A percentile compares a stretch with the other conserved stretches of the same genome.
Evolutionary conservation across 768 basidiomycete species (phyloP).

Genomic region (Boletus rubropictus): DNA sequence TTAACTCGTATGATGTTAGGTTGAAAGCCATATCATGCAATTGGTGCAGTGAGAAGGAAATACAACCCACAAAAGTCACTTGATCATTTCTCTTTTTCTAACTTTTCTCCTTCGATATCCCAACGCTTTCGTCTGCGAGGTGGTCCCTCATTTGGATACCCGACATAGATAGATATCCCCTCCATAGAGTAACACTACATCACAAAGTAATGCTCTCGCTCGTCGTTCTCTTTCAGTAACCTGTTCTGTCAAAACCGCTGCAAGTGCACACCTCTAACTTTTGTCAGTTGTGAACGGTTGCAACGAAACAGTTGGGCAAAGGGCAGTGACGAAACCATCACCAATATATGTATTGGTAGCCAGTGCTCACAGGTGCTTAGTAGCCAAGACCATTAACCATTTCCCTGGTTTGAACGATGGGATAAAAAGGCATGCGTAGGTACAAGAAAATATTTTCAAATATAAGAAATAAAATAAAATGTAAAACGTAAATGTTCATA

Average conservation of each 20-base stretch:
- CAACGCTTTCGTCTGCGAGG: neutral
- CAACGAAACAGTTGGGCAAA: neutral
- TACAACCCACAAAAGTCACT: neutral
- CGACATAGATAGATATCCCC: neutral
- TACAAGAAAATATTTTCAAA: too few relatives aligned
- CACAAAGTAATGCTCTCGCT: neutral
- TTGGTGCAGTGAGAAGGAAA: neutral
- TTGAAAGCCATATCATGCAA: constrained; percentile 5
- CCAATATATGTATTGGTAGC: too few relatives aligned
- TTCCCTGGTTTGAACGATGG: too few relatives aligned
- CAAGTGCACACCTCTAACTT: neutral
- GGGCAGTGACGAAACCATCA: too few relatives aligned
- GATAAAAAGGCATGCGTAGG: too few relatives aligned
- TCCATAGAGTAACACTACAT: neutral
- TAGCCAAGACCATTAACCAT: too few relatives aligned
- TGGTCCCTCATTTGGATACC: neutral
- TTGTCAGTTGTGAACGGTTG: too few relatives aligned
- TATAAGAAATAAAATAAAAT: neutral
- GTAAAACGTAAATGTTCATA: neutral
- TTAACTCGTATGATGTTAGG: neutral
- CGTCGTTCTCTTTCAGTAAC: too few relatives aligned
- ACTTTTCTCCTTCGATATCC: neutral
- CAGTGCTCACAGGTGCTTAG: too few relatives aligned
- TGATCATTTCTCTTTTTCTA: neutral
- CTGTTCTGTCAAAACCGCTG: neutral